Base-by-base conservation (phyloP, 2,329 filamentous ascomycete species). In the Spiromastix sp. region DNA sequence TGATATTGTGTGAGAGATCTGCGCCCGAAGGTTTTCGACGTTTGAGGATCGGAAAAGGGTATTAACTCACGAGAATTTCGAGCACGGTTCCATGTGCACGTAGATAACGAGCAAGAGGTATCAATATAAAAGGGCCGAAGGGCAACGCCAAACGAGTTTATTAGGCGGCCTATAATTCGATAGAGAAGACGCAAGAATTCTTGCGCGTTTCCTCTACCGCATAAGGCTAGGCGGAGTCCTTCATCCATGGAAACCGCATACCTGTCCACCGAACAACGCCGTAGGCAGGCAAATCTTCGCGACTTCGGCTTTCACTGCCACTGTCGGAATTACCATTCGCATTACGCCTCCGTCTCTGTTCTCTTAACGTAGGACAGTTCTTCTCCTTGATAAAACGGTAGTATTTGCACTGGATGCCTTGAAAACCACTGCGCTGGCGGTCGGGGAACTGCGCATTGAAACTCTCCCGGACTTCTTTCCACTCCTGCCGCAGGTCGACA, bases 341-440 rank as follows among this genome's bases (percentile, higher is more conserved):
- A 27, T 39, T 42, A 13, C 42, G 32, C 31, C 24, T 35, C 33
- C 44, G 41, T 12, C 56, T 45, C 44, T 66, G 63, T 40, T 63
- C 56, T 20, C 64, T 54, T 11, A 67, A 46, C 5, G 63, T 64
- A 1, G 61, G 60, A 41, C 64, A 60, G 30, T 57, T 59, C 43
- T 64, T 59, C 36, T 61, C 56, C 39, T 59, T 59, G 37, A 67
- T 61, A 37, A 65, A 59, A n/a, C 65, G 60, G 46, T 68, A 68
- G 45, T 64, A 67, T 41, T 65, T 66, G 55, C 65, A 68, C 46
- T 68, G 64, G 13, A 68, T 63, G 0, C 64, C 65, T 40, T 61
- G 57, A 45, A 64, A 64, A 4, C 56, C 56, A 10, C 57, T 50
- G 15, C 57, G 50, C 43, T 59, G 58, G 11, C 57, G 55, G 9